phyloP scores from a whole-genome alignment of 1,284 basidiomycete genomes.

The Inonotus hispidus region DNA sequence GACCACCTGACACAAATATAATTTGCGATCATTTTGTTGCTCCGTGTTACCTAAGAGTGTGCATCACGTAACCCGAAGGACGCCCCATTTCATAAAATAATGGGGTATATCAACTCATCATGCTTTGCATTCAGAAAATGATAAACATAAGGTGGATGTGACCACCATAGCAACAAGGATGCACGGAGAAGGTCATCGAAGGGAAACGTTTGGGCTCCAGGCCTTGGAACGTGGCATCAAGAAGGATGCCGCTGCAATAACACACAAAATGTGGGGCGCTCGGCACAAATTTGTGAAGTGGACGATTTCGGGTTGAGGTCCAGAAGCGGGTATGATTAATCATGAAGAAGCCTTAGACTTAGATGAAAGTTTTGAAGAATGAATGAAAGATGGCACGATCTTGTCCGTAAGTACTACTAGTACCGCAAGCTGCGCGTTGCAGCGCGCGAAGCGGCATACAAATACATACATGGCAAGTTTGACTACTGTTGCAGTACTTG shows the following conservation, averaged over 20 bases:
- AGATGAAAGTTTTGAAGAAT: neutral
- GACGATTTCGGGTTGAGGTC: neutral
- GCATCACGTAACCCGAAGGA: neutral
- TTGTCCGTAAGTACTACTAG: neutral
- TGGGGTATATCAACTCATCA: neutral
- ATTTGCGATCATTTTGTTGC: neutral
- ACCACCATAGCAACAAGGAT: neutral
- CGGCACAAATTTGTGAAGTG: neutral
- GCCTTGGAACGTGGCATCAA: neutral
- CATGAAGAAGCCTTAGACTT: neutral
- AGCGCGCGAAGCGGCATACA: neutral
- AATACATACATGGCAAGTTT: neutral
- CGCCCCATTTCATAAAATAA: neutral
- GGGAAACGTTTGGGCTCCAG: neutral
- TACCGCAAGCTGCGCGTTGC: neutral
- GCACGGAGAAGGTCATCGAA: too few species aligned
- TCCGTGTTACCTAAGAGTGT: neutral
- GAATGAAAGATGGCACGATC: neutral
- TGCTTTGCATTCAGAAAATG: too few species aligned
- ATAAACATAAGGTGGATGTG: too few species aligned
- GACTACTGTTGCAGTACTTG: too few species aligned
- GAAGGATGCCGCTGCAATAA: too few species aligned
- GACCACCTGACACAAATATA: neutral
- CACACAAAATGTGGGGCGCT: neutral
- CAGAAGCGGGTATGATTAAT: neutral